Evolutionary conservation across 768 basidiomycete species (phyloP).

Genomic region (Tricholoma saponaceum): DNA sequence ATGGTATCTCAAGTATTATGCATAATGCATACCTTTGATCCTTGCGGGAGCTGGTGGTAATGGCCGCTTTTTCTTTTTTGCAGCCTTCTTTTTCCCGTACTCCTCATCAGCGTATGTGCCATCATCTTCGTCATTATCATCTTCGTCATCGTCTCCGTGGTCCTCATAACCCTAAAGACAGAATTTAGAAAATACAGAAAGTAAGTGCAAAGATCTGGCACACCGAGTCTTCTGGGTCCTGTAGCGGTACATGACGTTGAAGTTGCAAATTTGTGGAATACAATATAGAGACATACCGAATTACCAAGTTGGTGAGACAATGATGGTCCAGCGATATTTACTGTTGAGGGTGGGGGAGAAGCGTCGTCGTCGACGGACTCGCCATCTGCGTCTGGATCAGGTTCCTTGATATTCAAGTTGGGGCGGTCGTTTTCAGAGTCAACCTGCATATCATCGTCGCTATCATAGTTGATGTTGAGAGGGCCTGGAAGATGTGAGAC

Average conservation of each 20-base stretch:
- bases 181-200: constrained; percentile 12
- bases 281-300: constrained; percentile 33
- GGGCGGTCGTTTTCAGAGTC: constrained; percentile 54
- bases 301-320: constrained; percentile 25
- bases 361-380: constrained; percentile 57
- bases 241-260: constrained; percentile 11
- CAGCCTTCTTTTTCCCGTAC: constrained; percentile 64
- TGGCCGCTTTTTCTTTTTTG: constrained; percentile 64
- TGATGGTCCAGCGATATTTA: constrained; percentile 34
- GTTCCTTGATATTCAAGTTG: constrained; percentile 35
- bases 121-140: constrained; percentile 58
- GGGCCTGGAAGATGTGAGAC: constrained; percentile 31
- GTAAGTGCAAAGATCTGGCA: constrained; percentile 24
- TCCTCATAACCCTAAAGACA: constrained; percentile 43
- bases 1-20: constrained; percentile 6
- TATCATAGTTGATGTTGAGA: constrained; percentile 57
- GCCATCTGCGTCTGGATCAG: constrained; percentile 61
- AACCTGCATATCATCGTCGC: constrained; percentile 66
- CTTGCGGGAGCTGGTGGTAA: constrained; percentile 42
- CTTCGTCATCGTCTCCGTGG: constrained; percentile 61
- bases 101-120: constrained; percentile 78
- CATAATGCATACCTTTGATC: constrained; percentile 49
- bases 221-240: constrained; percentile 62
- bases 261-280: constrained; percentile 9
- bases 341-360: constrained; percentile 30